Percentiles rank a stretch among this genome's conserved stretches.
phyloP scores from a whole-genome alignment of 306 rosid species.

The Macrotyloma uniflorum region DNA sequence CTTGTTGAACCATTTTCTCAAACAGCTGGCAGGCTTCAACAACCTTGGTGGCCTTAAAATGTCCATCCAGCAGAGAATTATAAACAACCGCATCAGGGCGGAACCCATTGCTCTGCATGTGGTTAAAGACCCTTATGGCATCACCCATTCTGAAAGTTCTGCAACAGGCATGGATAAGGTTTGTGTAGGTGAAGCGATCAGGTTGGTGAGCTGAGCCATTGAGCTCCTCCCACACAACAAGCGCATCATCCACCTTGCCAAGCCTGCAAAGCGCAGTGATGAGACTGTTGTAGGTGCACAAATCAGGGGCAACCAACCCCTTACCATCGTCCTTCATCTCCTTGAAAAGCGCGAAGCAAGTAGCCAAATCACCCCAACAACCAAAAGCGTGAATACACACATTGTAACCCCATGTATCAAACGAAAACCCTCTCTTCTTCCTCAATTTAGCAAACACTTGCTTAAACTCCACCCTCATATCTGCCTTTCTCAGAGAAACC shows the following conservation, averaged over 20 bases:
- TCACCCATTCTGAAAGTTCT: slow-evolving; percentile 62
- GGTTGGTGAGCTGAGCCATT: slow-evolving; percentile 76
- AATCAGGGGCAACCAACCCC: slow-evolving; percentile 60
- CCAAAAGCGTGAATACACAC: slow-evolving; percentile 81
- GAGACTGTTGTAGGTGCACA: slow-evolving; percentile 79
- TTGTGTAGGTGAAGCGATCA: slow-evolving; percentile 65
- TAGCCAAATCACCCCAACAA: slow-evolving; percentile 80
- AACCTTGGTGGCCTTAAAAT: slow-evolving; percentile 74
- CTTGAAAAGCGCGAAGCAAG: slow-evolving; percentile 59
- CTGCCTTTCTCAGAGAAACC: slow-evolving; percentile 65
- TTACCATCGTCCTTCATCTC: slow-evolving; percentile 64
- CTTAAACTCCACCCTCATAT: slow-evolving; percentile 66
- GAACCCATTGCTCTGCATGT: slow-evolving; percentile 71
- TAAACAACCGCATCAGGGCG: slow-evolving; percentile 60
- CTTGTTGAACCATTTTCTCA: slow-evolving; percentile 86
- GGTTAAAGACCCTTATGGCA: slow-evolving; percentile 61
- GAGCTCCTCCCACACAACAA: slow-evolving; percentile 72
- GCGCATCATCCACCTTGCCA: slow-evolving; percentile 78
- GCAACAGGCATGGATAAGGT: slow-evolving; percentile 75
- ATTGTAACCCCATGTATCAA: slow-evolving; percentile 71
- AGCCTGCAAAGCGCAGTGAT: slow-evolving; percentile 66
- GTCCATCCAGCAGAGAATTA: slow-evolving; percentile 73
- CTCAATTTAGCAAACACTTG: slow-evolving; percentile 58
- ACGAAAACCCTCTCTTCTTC: slow-evolving; percentile 45
- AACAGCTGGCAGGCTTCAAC: slow-evolving; percentile 72